These are phyloP conservation scores for Senna siamea DNA, from an alignment of 306 rosid species.

Conservation along the genomic window DNA sequence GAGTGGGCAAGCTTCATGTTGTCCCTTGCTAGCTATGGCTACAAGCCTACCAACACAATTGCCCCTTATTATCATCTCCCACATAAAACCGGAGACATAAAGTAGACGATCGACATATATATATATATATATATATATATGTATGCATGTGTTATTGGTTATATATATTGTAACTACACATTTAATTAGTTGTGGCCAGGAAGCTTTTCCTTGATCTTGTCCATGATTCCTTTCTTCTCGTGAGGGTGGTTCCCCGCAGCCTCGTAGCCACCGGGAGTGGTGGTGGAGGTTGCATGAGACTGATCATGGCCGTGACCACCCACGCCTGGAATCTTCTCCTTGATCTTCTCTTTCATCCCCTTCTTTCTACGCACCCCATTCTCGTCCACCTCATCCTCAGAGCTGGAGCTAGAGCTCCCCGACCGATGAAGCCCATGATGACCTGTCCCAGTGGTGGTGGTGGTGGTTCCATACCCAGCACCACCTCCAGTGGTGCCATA, in stretches of 20 bases:
- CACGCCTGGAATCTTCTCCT: constrained; percentile 33
- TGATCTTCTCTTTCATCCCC: constrained; percentile 47
- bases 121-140: no score
- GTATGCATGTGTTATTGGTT: no score
- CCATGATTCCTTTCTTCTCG: constrained; percentile 51
- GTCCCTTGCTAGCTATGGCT: no score
- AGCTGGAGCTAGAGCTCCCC: constrained; percentile 58
- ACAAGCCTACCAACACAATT: no score
- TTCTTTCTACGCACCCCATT: constrained; percentile 66
- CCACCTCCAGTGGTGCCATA: background rate
- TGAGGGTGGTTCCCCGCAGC: constrained; percentile 27
- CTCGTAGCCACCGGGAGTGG: constrained; percentile 29
- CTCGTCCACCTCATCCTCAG: constrained; percentile 64
- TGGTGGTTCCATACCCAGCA: background rate
- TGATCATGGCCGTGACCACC: background rate
- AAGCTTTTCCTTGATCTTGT: constrained; percentile 56
- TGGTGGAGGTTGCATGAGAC: constrained; percentile 15
- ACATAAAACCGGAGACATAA: no score
- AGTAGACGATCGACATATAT: no score
- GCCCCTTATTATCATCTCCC: no score
- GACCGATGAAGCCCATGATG: constrained; percentile 40
- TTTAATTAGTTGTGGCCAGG: constrained; percentile 25
- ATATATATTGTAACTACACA: no score
- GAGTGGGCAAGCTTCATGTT: no score
- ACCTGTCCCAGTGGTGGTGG: background rate